phyloP scores from a whole-genome alignment of 2,329 filamentous ascomycete species.

The Pseudogymnoascus sp. region DNA sequence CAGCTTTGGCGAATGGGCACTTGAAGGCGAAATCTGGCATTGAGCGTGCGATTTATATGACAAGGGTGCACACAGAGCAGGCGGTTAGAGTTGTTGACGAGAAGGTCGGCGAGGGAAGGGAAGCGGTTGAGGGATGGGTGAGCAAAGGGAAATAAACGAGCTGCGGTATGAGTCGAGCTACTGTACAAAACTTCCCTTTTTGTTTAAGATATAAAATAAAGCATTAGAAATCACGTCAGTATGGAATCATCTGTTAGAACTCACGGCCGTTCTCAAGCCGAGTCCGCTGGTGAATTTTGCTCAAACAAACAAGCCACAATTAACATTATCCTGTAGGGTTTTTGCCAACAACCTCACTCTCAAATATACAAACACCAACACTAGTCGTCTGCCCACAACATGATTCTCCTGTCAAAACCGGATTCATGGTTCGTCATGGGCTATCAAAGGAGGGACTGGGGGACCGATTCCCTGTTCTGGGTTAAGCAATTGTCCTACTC shows the following conservation, averaged over 20 bases:
- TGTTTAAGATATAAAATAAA: slow-evolving; percentile 7
- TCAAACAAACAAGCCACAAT: not conserved
- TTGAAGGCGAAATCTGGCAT: slow-evolving; percentile 63
- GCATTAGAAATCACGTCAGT: slow-evolving; percentile 1
- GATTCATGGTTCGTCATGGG: not conserved
- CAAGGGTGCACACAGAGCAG: slow-evolving; percentile 66
- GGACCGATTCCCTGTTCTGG: not conserved
- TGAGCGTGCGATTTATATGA: slow-evolving; percentile 64
- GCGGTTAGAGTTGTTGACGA: slow-evolving; percentile 69
- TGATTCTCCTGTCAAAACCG: not conserved
- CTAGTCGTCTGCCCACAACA: not conserved
- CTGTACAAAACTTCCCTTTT: slow-evolving; percentile 12
- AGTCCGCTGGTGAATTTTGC: not conserved
- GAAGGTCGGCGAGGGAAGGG: slow-evolving; percentile 69
- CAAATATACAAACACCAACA: not conserved
- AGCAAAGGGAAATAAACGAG: slow-evolving; percentile 58
- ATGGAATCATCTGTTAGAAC: not conserved
- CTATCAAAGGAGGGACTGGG: not conserved
- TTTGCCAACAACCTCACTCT: not conserved
- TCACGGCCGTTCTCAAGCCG: not conserved
- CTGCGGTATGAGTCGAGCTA: not conserved
- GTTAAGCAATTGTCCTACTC: not conserved
- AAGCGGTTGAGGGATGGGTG: slow-evolving; percentile 81
- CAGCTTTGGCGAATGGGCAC: slow-evolving; percentile 76
- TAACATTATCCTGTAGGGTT: not conserved